Evolutionary conservation across 164 flowering plant genomes (phyloP).

Genomic region (Magnolia sinica): DNA sequence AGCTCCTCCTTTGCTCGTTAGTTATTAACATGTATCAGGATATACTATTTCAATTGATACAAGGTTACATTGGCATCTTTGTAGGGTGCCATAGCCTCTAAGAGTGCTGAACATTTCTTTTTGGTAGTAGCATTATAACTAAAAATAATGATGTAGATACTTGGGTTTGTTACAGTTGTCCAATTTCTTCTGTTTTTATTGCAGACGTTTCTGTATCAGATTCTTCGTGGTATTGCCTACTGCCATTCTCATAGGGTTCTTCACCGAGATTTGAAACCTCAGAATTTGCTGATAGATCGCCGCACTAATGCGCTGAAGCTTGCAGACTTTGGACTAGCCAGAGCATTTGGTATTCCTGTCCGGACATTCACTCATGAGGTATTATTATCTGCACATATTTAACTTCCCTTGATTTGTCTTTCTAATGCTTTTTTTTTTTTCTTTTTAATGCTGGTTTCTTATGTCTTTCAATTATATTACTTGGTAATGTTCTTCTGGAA

Average conservation of each 20-base stretch:
- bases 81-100: no score
- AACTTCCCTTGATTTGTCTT: neutral
- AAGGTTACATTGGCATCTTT: no score
- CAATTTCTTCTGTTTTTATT: slow-evolving; percentile 6
- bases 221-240: slow-evolving; percentile 92
- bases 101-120: no score
- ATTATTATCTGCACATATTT: neutral
- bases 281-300: slow-evolving; percentile 87
- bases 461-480: neutral
- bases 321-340: slow-evolving; percentile 95
- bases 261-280: slow-evolving; percentile 90
- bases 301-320: slow-evolving; percentile 83
- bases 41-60: no score
- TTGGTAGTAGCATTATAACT: no score
- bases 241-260: slow-evolving; percentile 96
- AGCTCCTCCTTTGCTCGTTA: no score
- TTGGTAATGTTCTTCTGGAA: no score
- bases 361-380: slow-evolving; percentile 98
- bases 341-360: slow-evolving; percentile 96
- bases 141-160: no score
- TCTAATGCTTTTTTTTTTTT: neutral
- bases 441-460: neutral
- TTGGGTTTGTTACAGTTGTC: neutral
- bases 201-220: slow-evolving; percentile 83
- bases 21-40: no score